Percentiles rank a stretch among this genome's conserved stretches.
These are phyloP conservation scores for Calocera viscosa DNA, from an alignment of 768 basidiomycete species.

Conservation along the genomic window DNA sequence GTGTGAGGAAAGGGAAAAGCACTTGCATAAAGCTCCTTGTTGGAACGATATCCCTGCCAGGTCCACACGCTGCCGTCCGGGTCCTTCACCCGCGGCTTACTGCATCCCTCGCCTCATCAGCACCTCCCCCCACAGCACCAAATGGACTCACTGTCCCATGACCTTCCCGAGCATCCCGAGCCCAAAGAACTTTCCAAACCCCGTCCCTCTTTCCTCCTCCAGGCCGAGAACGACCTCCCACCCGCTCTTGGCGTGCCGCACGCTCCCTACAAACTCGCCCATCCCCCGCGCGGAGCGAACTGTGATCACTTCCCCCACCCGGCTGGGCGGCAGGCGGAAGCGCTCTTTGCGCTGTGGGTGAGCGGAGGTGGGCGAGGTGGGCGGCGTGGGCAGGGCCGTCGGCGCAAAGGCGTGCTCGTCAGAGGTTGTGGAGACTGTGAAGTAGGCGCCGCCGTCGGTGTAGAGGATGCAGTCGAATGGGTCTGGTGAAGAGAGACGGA, in stretches of 20 bases:
- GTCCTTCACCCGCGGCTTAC: not conserved
- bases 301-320: not conserved
- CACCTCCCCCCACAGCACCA: not conserved
- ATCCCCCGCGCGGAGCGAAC: not conserved
- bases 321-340: not conserved
- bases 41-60: not conserved
- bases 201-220: not conserved
- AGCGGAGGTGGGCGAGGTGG: not conserved
- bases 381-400: not conserved
- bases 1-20: not conserved
- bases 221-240: not conserved
- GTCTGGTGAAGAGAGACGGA: not conserved
- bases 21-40: not conserved
- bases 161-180: not conserved
- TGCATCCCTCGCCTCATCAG: not conserved
- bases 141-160: not conserved
- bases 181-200: constrained; percentile 1
- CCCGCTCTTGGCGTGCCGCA: not conserved
- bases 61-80: not conserved
- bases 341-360: not conserved
- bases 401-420: not conserved
- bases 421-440: not conserved
- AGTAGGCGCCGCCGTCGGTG: not conserved
- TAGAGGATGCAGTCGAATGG: not conserved
- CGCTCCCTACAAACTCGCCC: not conserved